Conservation (phyloP, 1,284 basidiomycete species). For the Phellopilus nigrolimitatus region DNA sequence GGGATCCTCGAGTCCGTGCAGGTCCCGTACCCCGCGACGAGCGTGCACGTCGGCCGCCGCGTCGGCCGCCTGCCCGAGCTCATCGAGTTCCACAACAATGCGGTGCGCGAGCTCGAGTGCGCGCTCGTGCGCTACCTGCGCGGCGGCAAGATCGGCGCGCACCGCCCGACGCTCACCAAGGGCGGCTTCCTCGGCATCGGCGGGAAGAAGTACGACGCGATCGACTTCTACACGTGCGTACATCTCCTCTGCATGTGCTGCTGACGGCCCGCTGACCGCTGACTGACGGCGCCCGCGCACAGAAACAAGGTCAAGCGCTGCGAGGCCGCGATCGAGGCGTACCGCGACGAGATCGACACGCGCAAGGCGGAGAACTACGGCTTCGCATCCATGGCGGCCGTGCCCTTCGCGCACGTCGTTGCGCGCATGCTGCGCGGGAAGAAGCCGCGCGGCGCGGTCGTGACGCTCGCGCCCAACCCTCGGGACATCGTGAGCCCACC, state of each 20-base stretch:
- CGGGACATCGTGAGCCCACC: constrained; percentile 80
- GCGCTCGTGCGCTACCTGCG: constrained; percentile 84
- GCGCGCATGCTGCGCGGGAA: constrained; percentile 66
- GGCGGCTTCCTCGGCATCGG: constrained; percentile 75
- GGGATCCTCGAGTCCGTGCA: constrained; percentile 67
- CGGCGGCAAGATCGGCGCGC: constrained; percentile 65
- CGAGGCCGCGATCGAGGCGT: constrained; percentile 75
- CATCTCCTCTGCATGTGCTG: too few relatives aligned
- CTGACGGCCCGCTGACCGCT: too few relatives aligned
- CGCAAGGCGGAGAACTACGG: constrained; percentile 86
- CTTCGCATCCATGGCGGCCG: constrained; percentile 90
- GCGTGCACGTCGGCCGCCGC: constrained; percentile 75
- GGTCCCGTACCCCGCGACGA: constrained; percentile 80
- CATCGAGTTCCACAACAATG: constrained; percentile 82
- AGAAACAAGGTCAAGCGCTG: constrained; percentile 72
- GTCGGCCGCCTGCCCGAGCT: constrained; percentile 74
- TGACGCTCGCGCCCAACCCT: constrained; percentile 77
- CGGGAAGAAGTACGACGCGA: constrained; percentile 74
- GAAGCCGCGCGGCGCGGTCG: constrained; percentile 65
- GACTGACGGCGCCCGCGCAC: too few relatives aligned
- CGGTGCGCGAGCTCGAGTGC: constrained; percentile 79
- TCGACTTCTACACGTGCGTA: constrained; percentile 77
- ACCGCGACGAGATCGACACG: constrained; percentile 67
- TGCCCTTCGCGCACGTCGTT: constrained; percentile 86
- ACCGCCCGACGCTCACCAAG: constrained; percentile 68